Evolutionary conservation across 768 basidiomycete genomes (phyloP).

Genomic region (Suillus sp.): DNA sequence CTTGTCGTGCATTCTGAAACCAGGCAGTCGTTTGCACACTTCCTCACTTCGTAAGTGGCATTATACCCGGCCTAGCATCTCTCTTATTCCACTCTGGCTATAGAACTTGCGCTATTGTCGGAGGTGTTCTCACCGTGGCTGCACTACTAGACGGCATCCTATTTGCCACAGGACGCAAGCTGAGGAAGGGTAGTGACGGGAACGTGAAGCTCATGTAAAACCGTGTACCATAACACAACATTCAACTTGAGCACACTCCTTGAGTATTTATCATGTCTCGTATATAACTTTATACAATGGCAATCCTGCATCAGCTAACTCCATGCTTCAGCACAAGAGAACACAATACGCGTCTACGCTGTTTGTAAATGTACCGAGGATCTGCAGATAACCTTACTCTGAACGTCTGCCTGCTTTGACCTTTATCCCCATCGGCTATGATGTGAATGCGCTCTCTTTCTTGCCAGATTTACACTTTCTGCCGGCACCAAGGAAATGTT

Average conservation of each 20-base stretch:
- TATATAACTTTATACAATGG: not conserved
- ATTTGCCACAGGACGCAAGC: conserved; percentile 74
- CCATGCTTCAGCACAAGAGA: not conserved
- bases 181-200: conserved; percentile 61
- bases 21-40: conserved; percentile 95
- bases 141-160: conserved; percentile 84
- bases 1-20: conserved; percentile 89
- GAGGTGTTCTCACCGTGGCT: conserved; percentile 94
- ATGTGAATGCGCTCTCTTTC: conserved; percentile 27
- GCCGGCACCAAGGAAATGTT: conserved; percentile 18
- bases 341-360: conserved; percentile 1
- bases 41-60: conserved; percentile 88
- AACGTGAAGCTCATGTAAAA: conserved; percentile 35
- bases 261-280: conserved; percentile 21
- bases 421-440: conserved; percentile 19
- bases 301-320: too few species aligned
- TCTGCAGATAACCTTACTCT: conserved; percentile 24
- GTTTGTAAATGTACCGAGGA: conserved; percentile 23
- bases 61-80: not conserved
- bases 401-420: conserved; percentile 19
- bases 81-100: conserved; percentile 7
- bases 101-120: conserved; percentile 96
- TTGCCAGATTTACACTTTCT: conserved; percentile 15
- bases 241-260: conserved; percentile 15
- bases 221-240: conserved; percentile 11